Percentiles rank a stretch among this genome's conserved stretches.
Conservation (phyloP, 371 early-diverging fungal genomes). For the Mucor mucedo region DNA sequence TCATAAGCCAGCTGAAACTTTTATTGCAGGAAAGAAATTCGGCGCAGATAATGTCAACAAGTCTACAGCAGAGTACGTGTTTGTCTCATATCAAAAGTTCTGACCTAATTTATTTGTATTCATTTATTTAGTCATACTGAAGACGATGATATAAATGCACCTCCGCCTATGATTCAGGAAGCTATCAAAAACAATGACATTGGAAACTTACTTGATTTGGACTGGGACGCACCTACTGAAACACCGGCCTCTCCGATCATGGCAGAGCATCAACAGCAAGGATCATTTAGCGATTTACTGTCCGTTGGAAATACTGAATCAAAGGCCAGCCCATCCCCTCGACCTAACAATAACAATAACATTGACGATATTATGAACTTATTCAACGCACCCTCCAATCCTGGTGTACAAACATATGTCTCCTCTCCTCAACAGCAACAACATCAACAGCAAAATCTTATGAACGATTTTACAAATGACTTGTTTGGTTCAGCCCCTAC, state of each 20-base stretch:
- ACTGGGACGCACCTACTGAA: conserved; percentile 50
- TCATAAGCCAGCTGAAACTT: conserved; percentile 87
- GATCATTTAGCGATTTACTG: conserved; percentile 35
- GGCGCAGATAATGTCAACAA: conserved; percentile 64
- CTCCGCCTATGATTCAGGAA: conserved; percentile 52
- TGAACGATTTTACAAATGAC: conserved; percentile 25
- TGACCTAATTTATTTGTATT: conserved; percentile 1
- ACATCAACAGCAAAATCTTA: conserved; percentile 10
- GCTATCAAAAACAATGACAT: conserved; percentile 64
- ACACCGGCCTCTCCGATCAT: conserved; percentile 34
- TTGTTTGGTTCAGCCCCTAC: conserved; percentile 23
- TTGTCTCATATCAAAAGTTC: background rate
- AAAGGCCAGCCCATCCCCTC: conserved; percentile 5
- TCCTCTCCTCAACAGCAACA: conserved; percentile 15
- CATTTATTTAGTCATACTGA: conserved; percentile 43
- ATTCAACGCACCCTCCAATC: conserved; percentile 30
- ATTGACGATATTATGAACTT: conserved; percentile 45
- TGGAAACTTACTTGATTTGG: conserved; percentile 59
- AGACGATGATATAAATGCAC: conserved; percentile 61
- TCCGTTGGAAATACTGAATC: conserved; percentile 30
- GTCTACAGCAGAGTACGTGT: conserved; percentile 53
- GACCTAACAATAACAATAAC: conserved; percentile 21
- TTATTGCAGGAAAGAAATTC: conserved; percentile 71
- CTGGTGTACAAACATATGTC: conserved; percentile 9
- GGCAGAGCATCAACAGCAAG: conserved; percentile 22